phyloP scores from a whole-genome alignment of 2,329 filamentous ascomycete genomes.

The Penicillium nordicum region DNA sequence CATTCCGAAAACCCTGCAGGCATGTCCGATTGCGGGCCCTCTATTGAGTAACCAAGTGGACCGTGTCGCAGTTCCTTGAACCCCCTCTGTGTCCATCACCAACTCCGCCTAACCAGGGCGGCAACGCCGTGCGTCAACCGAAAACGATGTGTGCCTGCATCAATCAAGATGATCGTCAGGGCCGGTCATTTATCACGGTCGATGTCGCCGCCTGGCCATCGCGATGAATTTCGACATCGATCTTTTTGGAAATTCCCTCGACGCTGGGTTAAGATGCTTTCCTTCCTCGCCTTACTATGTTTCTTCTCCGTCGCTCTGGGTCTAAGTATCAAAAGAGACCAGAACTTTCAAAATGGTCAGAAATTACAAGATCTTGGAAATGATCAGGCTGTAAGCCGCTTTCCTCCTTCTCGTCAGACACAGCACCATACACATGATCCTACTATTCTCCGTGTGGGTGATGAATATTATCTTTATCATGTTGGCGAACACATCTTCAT shows the following conservation, averaged over 20 bases:
- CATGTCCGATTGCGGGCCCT: constrained; percentile 12
- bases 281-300: constrained; percentile 17
- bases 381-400: constrained; percentile 3
- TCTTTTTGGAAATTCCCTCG: constrained; percentile 18
- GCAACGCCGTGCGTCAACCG: constrained; percentile 20
- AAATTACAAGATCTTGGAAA: constrained; percentile 6
- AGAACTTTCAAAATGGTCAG: constrained; percentile 3
- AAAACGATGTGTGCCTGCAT: constrained; percentile 24
- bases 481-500: constrained; percentile 33
- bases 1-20: constrained; percentile 22
- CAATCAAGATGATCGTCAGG: constrained; percentile 22
- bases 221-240: constrained; percentile 16
- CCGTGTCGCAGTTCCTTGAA: constrained; percentile 16
- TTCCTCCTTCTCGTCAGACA: constrained; percentile 24
- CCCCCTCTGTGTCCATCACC: constrained; percentile 8
- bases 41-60: constrained; percentile 11
- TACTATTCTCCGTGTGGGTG: constrained; percentile 27
- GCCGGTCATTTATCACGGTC: constrained; percentile 22
- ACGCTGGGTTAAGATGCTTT: constrained; percentile 24
- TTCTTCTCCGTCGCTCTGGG: constrained; percentile 18
- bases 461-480: constrained; percentile 33
- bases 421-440: constrained; percentile 33
- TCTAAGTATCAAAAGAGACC: constrained; percentile 11
- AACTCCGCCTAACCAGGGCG: constrained; percentile 19
- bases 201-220: constrained; percentile 14